Percentiles rank a stretch among this genome's conserved stretches.
Conservation (phyloP, 306 rosid species). For the Herpetospermum pedunculosum region DNA sequence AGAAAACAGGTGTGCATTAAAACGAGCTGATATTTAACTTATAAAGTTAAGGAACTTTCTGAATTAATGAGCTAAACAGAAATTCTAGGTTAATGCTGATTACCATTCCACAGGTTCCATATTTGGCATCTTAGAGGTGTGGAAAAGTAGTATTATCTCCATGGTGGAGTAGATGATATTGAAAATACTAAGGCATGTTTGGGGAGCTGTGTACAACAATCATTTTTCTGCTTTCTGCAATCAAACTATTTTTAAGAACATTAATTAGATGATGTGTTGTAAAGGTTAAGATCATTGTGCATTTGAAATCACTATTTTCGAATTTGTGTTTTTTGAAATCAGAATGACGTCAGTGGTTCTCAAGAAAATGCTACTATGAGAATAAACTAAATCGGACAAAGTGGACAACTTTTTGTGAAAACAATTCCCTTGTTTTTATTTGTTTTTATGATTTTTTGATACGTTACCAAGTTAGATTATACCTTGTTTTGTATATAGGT, state of each 20-base stretch:
- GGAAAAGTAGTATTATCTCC: slow-evolving; percentile 1
- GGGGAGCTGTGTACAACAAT: not conserved
- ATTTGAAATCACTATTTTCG: not conserved
- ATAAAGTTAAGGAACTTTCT: not conserved
- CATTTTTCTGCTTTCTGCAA: not conserved
- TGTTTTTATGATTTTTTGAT: not conserved
- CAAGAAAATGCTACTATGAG: not conserved
- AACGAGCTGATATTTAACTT: not conserved
- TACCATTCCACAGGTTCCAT: not conserved
- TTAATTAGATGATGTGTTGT: not conserved
- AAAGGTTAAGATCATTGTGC: not conserved
- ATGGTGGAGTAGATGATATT: not conserved
- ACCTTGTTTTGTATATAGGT: slow-evolving; percentile 41
- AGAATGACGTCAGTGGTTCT: not conserved
- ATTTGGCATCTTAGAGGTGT: not conserved
- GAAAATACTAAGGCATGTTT: slow-evolving; percentile 1
- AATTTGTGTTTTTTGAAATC: not conserved
- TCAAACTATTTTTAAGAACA: not conserved
- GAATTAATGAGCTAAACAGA: not conserved
- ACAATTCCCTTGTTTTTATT: not conserved
- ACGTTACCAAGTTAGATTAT: not conserved
- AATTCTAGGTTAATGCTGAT: not conserved
- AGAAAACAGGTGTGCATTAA: slow-evolving; percentile 63
- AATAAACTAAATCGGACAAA: not conserved
- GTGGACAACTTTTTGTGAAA: not conserved